A percentile compares a stretch with the other conserved stretches of the same genome.
These are phyloP conservation scores for Sambucus nigra DNA, from an alignment of 129 eudicot species.

Conservation along the genomic window DNA sequence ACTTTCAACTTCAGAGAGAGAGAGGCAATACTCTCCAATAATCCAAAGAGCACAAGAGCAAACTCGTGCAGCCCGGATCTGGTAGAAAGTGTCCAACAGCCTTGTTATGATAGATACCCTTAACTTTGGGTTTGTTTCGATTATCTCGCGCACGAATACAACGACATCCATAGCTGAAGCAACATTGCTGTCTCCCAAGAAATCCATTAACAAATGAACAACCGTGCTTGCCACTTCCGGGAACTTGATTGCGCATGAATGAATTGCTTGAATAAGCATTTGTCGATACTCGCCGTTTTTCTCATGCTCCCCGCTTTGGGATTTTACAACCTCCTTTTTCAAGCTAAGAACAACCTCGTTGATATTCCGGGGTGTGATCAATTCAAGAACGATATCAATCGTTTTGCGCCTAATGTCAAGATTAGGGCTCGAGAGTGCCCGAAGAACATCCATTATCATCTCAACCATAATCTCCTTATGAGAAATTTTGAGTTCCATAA, in stretches of 20 bases:
- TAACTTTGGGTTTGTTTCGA: conserved; percentile 83
- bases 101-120: conserved; percentile 86
- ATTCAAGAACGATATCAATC: conserved; percentile 80
- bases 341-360: conserved; percentile 83
- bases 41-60: conserved; percentile 98
- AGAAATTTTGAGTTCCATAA: conserved; percentile 69
- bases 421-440: conserved; percentile 97
- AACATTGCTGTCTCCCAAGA: conserved; percentile 86
- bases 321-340: conserved; percentile 89
- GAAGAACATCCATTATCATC: conserved; percentile 91
- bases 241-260: conserved; percentile 92
- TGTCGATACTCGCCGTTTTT: conserved; percentile 91
- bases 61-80: conserved; percentile 86
- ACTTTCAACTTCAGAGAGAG: conserved; percentile 87
- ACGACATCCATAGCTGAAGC: conserved; percentile 92
- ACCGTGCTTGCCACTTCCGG: conserved; percentile 96
- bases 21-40: conserved; percentile 84
- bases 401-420: conserved; percentile 89
- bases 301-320: conserved; percentile 94
- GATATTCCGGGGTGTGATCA: conserved; percentile 87
- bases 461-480: conserved; percentile 89
- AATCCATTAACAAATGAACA: conserved; percentile 88
- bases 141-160: conserved; percentile 80
- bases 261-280: conserved; percentile 96
- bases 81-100: conserved; percentile 77